Base-by-base conservation (phyloP, 805 yeast species). In the Saturnispora gosingensis region DNA sequence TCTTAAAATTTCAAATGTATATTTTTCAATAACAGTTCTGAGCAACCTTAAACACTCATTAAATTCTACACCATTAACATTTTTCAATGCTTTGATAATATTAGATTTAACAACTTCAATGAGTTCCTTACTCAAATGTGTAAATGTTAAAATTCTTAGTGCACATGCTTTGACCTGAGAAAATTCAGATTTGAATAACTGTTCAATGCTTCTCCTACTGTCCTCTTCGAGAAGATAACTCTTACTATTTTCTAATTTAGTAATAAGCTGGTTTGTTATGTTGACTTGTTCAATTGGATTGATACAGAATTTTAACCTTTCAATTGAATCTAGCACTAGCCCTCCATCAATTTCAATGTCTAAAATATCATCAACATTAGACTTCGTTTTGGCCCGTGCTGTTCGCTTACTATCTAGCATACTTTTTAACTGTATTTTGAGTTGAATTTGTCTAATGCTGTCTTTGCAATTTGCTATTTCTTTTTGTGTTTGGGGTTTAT, bases 41-140 rank as follows among this genome's bases (percentile, higher is more conserved):
- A 55, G 18, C 11, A 55, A 51, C n/a, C 46, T 47, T n/a, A 53
- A 18, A 39, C 53, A 36, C 30, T 55, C 57, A 35, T 36, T 22
- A 6, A 52, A 51, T 39, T 55, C 50, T 5, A 27, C 24, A 6
- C 50, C 52, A 4, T 25, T 39, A 5, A 47, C 48, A n/a, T 51
- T 46, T 24, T 45, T 45, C 3, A 45, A 16, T 39, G 49, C 39
- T 45, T 24, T 34, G 15, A 38, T n/a, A 11, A 49, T 18, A 22
- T 49, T 30, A n/a, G 35, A 16, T n/a, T 40, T 43, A 47, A 36
- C 40, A 9, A 55, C 16, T 16, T 40, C 49, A 7, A 38, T 43
- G 5, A 46, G 28, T 20, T 52, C 50, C 25, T 43, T 32, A 38
- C 28, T 24, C 1, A 43, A 16, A 2, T 45, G 42, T 10, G 49